Evolutionary conservation across 495 filamentous ascomycete genomes (phyloP).

Genomic region (Lentithecium fluviatile): DNA sequence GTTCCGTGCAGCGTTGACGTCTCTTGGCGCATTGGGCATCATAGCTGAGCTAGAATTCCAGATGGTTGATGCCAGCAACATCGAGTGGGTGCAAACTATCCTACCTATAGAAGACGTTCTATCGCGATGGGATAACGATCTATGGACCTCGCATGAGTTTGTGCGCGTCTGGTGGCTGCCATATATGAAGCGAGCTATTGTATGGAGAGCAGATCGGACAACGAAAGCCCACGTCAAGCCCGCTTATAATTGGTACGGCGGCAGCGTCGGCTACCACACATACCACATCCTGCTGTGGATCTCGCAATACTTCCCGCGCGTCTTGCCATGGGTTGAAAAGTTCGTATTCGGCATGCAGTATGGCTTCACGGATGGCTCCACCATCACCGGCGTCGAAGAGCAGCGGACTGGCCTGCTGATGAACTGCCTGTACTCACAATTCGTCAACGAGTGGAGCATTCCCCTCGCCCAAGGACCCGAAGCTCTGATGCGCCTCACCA

Average conservation of each 20-base stretch:
- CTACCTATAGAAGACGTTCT: conserved; percentile 66
- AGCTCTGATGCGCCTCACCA: conserved; percentile 74
- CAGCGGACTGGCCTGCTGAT: conserved; percentile 78
- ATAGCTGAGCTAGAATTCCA: conserved; percentile 84
- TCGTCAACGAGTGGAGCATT: conserved; percentile 97
- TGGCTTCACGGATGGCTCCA: conserved; percentile 69
- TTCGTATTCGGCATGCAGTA: conserved; percentile 96
- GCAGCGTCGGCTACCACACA: conserved; percentile 73
- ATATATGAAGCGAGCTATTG: conserved; percentile 78
- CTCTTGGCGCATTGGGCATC: conserved; percentile 85
- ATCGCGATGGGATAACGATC: conserved; percentile 63
- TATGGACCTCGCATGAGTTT: conserved; percentile 86
- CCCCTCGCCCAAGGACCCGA: conserved; percentile 87
- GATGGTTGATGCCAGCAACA: conserved; percentile 70
- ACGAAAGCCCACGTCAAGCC: conserved; percentile 52
- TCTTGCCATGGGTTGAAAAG: conserved; percentile 86
- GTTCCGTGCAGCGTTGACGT: conserved; percentile 84
- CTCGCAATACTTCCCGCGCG: conserved; percentile 70
- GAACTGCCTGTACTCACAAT: conserved; percentile 96
- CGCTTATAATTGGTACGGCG: conserved; percentile 71
- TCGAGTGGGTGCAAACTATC: conserved; percentile 82
- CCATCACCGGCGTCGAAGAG: conserved; percentile 73
- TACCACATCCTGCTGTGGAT: conserved; percentile 87
- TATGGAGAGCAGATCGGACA: conserved; percentile 82
- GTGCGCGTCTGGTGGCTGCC: conserved; percentile 97